A percentile compares a stretch with the other conserved stretches of the same genome.
Evolutionary conservation across 2,329 filamentous ascomycete species (phyloP).

Genomic region (Dactylellina sp.): DNA sequence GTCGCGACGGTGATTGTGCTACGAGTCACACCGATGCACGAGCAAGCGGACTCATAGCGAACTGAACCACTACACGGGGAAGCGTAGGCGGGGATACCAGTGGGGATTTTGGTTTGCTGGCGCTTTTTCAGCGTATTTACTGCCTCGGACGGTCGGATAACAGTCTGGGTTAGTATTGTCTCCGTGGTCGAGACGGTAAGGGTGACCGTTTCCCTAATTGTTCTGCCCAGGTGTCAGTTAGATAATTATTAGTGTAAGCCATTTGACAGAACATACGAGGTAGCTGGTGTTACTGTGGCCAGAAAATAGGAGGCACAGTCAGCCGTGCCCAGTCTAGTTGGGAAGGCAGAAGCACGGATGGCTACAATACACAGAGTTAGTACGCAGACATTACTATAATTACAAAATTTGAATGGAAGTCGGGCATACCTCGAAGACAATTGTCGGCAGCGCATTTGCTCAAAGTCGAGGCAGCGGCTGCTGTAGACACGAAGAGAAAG

Average conservation of each 20-base stretch:
- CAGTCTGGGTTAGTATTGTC: background rate
- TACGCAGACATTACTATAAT: too few relatives aligned
- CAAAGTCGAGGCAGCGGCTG: too few relatives aligned
- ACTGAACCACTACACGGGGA: constrained; percentile 57
- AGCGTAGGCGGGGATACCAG: constrained; percentile 59
- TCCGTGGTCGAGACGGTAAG: background rate
- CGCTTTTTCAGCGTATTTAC: background rate
- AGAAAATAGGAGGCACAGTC: constrained; percentile 28
- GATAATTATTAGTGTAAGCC: background rate
- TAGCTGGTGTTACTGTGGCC: constrained; percentile 23
- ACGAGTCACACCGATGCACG: constrained; percentile 60
- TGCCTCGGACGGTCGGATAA: background rate
- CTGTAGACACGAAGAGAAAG: background rate
- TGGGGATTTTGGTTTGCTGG: constrained; percentile 2
- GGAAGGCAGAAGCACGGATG: constrained; percentile 6
- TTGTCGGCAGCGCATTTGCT: constrained; percentile 20
- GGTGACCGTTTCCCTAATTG: too few relatives aligned
- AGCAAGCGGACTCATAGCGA: constrained; percentile 61
- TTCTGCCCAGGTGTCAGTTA: too few relatives aligned
- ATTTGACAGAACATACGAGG: constrained; percentile 1
- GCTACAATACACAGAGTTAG: constrained; percentile 2
- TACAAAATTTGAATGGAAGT: background rate
- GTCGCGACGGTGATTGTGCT: background rate
- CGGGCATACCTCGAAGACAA: constrained; percentile 17
- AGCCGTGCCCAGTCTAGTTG: constrained; percentile 9